phyloP scores from a whole-genome alignment of 306 rosid genomes.

The Cucurbita argyrosperma region DNA sequence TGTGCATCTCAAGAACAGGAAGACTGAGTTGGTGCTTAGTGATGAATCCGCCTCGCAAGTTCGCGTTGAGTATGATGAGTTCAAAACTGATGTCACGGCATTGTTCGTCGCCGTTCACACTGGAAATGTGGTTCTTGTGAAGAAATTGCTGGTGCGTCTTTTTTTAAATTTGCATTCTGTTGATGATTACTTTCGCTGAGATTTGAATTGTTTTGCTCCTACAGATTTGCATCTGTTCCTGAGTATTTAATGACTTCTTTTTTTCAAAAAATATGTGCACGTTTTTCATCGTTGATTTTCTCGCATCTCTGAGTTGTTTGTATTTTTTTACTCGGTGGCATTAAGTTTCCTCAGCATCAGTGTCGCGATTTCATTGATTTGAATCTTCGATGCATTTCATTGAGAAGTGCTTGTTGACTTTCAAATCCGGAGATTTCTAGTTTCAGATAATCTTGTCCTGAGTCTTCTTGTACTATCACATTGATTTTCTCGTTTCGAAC shows the following conservation, averaged over 20 bases:
- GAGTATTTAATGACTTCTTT: background rate
- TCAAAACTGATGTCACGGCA: conserved; percentile 70
- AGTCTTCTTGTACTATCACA: background rate
- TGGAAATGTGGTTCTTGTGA: conserved; percentile 39
- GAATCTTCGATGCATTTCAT: background rate
- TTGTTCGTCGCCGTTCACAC: conserved; percentile 77
- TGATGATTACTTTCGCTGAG: conserved; percentile 10
- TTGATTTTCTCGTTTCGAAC: background rate
- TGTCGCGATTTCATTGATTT: background rate
- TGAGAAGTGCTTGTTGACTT: background rate
- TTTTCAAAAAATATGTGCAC: background rate
- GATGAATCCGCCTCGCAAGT: conserved; percentile 54
- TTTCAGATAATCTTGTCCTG: background rate
- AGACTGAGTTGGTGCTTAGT: conserved; percentile 30
- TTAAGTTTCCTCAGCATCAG: background rate
- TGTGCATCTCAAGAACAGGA: conserved; percentile 34
- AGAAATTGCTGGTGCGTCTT: conserved; percentile 51
- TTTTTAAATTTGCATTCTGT: background rate
- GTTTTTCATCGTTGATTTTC: background rate
- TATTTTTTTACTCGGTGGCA: background rate
- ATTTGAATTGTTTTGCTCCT: background rate
- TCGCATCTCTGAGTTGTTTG: background rate
- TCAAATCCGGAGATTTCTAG: background rate
- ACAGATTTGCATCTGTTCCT: background rate
- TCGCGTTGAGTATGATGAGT: conserved; percentile 47